Percentiles rank a stretch among this genome's conserved stretches.
Conservation (phyloP, 2,329 filamentous ascomycete species). For the Sporothrix pallida region DNA sequence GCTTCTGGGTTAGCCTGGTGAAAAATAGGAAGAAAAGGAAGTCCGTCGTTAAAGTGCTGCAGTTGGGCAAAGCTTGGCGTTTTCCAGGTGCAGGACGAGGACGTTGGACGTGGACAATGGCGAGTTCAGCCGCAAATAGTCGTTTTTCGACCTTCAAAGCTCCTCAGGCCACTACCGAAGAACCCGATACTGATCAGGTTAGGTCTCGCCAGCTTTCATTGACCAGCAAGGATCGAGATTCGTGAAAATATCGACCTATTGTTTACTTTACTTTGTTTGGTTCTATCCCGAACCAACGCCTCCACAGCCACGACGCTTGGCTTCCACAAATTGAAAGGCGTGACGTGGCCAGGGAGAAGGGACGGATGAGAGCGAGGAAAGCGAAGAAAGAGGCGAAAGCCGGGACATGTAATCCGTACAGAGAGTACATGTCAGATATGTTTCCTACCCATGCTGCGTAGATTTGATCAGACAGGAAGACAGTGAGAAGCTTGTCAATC, state of each 20-base stretch:
- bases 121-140: neutral
- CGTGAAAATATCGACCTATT: neutral
- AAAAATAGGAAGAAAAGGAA: neutral
- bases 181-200: neutral
- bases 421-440: neutral
- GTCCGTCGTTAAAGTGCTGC: neutral
- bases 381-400: neutral
- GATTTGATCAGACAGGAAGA: neutral
- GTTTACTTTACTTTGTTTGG: neutral
- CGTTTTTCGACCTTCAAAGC: neutral
- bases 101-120: no score
- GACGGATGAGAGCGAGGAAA: neutral
- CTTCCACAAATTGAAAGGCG: neutral
- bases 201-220: neutral
- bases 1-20: neutral
- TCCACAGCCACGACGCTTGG: slow-evolving; percentile 15
- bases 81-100: no score
- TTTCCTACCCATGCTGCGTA: neutral
- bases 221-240: neutral
- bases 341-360: slow-evolving; percentile 6
- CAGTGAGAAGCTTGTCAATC: neutral
- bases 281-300: neutral
- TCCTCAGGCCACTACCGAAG: neutral
- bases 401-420: no score
- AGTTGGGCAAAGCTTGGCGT: slow-evolving; percentile 9